Evolutionary conservation across 805 yeast genomes (phyloP), one percentile per base, ranked within the genome.

Genomic region (Candida sphagnicola): DNA sequence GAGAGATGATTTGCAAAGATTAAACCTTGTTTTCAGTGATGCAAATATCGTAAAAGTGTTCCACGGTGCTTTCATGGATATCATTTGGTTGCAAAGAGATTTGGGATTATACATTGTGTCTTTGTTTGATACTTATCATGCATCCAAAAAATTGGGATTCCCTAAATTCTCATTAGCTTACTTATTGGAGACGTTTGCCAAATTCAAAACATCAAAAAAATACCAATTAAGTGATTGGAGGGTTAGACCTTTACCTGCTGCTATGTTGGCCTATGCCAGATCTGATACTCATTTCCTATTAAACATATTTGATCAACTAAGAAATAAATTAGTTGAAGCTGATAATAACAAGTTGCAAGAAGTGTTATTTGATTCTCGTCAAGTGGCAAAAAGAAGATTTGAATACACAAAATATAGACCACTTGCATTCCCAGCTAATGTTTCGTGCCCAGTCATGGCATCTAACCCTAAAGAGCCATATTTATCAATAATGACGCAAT

Each of bases 191-290:
- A 72, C 72, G 18, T 87, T 73, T 59, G 95, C 93, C 3, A 72
- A 77, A 31, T 93, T 93, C 61, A 80, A 78, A 46, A 89, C 99
- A 0, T 85, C 96, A 11, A 93, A 93, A 53, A 85, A 90, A 62
- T 93, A 90, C 62, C 99, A 93, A 62, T 65, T 90, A 44, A 95
- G 98, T 1, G 99, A 93, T 61, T 93, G 99, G 99, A 77, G 99
- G 56, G 63, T 82, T 5, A 74, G 99, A 47, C 99, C 99, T 0
- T 64, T 93, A 37, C 75, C 86, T 1, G 58, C 67, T 8, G 79
- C 86, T 28, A 83, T 93, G 90, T 61, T 70, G 43, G 77, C 82
- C 12, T 93, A 93, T 58, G 99, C 99, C 0, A 75, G 95, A 46
- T 85, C 96, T 0, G 99, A 93, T 61, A 93, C 99, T 0, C 99